Base-by-base conservation (phyloP, 768 basidiomycete species). In the Mycena vitilis region DNA sequence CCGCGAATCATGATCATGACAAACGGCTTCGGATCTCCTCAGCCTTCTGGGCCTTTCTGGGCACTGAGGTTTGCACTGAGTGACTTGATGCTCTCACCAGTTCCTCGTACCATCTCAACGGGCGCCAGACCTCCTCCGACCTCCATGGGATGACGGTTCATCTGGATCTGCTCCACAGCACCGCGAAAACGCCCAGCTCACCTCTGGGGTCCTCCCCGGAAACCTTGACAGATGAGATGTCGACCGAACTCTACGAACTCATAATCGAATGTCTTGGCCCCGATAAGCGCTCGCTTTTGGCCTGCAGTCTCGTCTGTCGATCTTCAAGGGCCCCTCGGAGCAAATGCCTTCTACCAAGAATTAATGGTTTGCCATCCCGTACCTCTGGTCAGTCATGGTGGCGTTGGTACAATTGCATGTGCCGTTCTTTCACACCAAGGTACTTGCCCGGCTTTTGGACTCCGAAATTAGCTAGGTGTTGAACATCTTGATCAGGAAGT, bases 271-370 rank as follows among this genome's bases (percentile, higher is more conserved):
- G 55, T 23, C 45, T 62, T 13, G 6, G 9, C 30, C 23, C 20
- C 40, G 60, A 53, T 38, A 34, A 30, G 8, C 8, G 1, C 18
- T 42, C 57, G 5, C 51, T 61, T 30, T 7, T 61, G 9, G 44
- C 60, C 1, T 68, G 66, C 54, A 57, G 34, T 44, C 60, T 62
- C 2, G 66, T 68, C 55, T 68, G 66, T 37, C 60, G 60, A 18
- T 48, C 60, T 3, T 68, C n/a, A n/a, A n/a, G 66, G 66, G 42
- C 16, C 8, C 66, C 66, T 5, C 66, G 66, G 1, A 68, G 66
- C 60, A 45, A 52, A 44, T 47, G 37, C 45, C 57, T 66, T 13
- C 51, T 66, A 8, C 58, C 58, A 18, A 13, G 22, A 53, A 40
- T 37, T 42, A n/a, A 51, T 23, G 57, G 40, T 42, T 20, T 60